These are phyloP conservation scores for Acacia melanoxylon DNA, from an alignment of 306 rosid genomes.

Conservation along the genomic window DNA sequence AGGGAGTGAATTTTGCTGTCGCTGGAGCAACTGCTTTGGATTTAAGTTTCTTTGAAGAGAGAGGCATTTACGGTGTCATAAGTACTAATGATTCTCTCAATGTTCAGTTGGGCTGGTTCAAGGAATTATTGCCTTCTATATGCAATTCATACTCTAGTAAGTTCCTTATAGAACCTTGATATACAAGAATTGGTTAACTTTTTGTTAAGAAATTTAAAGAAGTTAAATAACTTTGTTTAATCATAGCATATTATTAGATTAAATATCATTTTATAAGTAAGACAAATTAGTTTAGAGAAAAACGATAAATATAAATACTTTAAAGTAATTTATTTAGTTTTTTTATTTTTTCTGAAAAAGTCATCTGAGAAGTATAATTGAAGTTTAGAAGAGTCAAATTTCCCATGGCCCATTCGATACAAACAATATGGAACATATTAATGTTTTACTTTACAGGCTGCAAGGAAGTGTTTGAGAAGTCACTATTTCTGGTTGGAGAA, in stretches of 20 bases:
- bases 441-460: slow-evolving; percentile 37
- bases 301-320: too few relatives aligned
- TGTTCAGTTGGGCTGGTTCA: slow-evolving; percentile 59
- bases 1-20: background rate
- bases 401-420: background rate
- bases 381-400: background rate
- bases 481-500: slow-evolving; percentile 58
- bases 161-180: background rate
- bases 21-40: slow-evolving; percentile 64
- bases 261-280: too few relatives aligned
- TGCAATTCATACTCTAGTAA: slow-evolving; percentile 47
- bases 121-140: slow-evolving; percentile 25
- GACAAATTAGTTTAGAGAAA: too few relatives aligned
- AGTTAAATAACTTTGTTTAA: too few relatives aligned
- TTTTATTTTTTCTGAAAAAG: too few relatives aligned
- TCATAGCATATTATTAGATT: too few relatives aligned
- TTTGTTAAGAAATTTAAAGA: too few relatives aligned
- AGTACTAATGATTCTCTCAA: slow-evolving; percentile 36
- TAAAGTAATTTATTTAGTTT: too few relatives aligned
- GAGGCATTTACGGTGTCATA: background rate
- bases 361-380: too few relatives aligned
- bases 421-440: background rate
- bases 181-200: too few relatives aligned
- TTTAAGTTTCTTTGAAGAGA: slow-evolving; percentile 29
- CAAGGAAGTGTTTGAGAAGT: slow-evolving; percentile 32